phyloP scores from a whole-genome alignment of 2,329 filamentous ascomycete genomes.

The Alternaria angustiovoidea region DNA sequence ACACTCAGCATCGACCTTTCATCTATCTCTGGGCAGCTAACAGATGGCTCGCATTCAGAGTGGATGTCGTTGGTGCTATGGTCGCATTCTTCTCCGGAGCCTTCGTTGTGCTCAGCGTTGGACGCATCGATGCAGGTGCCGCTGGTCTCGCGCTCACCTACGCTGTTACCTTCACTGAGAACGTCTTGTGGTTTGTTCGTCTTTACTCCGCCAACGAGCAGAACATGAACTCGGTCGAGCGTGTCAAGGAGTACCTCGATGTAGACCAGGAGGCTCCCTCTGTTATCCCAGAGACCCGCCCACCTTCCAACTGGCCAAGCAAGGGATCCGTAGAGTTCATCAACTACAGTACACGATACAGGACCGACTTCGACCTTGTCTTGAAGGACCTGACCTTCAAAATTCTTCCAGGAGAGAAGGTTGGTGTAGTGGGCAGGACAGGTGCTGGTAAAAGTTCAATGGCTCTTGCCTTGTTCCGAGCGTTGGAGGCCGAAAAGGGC shows the following conservation, averaged over 20 bases:
- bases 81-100: slow-evolving; percentile 93
- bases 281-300: slow-evolving; percentile 79
- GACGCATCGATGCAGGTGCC: slow-evolving; percentile 85
- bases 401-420: slow-evolving; percentile 86
- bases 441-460: slow-evolving; percentile 97
- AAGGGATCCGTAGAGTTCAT: slow-evolving; percentile 87
- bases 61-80: slow-evolving; percentile 87
- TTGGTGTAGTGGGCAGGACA: slow-evolving; percentile 94
- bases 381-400: slow-evolving; percentile 85
- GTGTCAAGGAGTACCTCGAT: slow-evolving; percentile 95
- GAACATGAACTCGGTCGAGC: slow-evolving; percentile 99
- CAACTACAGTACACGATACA: slow-evolving; percentile 87
- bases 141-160: slow-evolving; percentile 95
- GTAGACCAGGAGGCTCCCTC: slow-evolving; percentile 90
- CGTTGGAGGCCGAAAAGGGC: slow-evolving; percentile 87
- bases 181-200: slow-evolving; percentile 93
- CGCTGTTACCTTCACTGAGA: slow-evolving; percentile 95
- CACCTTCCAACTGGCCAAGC: slow-evolving; percentile 82
- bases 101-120: slow-evolving; percentile 86
- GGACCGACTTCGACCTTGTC: slow-evolving; percentile 85
- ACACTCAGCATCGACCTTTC: slow-evolving; percentile 90
- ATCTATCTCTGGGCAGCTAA: slow-evolving; percentile 97
- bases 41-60: slow-evolving; percentile 92
- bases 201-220: slow-evolving; percentile 96
- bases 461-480: slow-evolving; percentile 90